These are phyloP conservation scores for Ceratopteris richardii DNA, from an alignment of 75 land plant species.

Conservation along the genomic window DNA sequence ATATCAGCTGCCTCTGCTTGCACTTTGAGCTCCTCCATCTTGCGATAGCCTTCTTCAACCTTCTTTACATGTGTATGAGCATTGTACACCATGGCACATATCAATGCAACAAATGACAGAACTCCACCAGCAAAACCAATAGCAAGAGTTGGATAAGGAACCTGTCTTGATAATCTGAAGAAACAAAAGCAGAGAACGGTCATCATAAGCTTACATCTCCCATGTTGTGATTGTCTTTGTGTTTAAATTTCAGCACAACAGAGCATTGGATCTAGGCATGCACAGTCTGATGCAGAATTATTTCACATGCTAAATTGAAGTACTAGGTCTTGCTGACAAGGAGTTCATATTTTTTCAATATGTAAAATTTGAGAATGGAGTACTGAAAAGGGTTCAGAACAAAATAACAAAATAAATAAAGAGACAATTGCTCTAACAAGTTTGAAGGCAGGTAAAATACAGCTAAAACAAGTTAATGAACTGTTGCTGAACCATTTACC, in stretches of 20 bases:
- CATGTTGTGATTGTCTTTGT: too few species aligned
- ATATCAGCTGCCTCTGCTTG: slow-evolving; percentile 64
- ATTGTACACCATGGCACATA: slow-evolving; percentile 58
- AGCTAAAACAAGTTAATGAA: too few species aligned
- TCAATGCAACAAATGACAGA: slow-evolving; percentile 47
- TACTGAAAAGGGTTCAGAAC: too few species aligned
- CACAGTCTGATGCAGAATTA: not conserved
- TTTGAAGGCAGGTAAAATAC: too few species aligned
- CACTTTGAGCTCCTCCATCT: slow-evolving; percentile 53
- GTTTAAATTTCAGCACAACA: not conserved
- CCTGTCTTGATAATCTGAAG: slow-evolving; percentile 49
- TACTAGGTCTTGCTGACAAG: too few species aligned
- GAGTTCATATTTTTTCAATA: too few species aligned
- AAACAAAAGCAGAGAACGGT: not conserved
- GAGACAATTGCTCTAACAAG: too few species aligned
- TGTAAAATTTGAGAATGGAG: too few species aligned
- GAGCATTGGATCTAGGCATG: not conserved
- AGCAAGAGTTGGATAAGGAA: slow-evolving; percentile 56
- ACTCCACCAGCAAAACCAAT: slow-evolving; percentile 42
- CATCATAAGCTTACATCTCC: not conserved
- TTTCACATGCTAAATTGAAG: not conserved
- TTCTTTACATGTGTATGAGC: slow-evolving; percentile 56
- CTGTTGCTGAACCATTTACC: slow-evolving; percentile 20
- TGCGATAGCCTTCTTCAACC: slow-evolving; percentile 54
- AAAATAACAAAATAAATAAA: too few species aligned